phyloP scores from a whole-genome alignment of 805 yeast species.

The Monosporozyma yasuniensis region DNA sequence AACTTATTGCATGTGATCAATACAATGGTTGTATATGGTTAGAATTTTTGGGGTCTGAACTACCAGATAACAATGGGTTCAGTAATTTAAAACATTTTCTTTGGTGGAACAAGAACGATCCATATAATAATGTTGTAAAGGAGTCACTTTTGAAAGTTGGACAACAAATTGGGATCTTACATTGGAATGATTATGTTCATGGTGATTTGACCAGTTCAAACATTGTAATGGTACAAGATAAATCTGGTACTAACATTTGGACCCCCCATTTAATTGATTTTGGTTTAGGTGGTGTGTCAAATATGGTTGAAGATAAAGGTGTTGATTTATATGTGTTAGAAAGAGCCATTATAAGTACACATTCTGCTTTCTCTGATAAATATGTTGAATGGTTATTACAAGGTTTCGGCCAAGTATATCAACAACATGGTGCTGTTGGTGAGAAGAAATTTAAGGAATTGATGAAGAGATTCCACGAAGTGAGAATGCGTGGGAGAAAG shows the following conservation, averaged over 20 bases:
- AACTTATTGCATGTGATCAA: constrained; percentile 66
- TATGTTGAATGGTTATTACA: constrained; percentile 65
- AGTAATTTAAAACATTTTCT: constrained; percentile 66
- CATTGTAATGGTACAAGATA: constrained; percentile 41
- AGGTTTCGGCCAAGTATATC: constrained; percentile 48
- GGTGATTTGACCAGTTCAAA: constrained; percentile 94
- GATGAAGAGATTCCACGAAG: constrained; percentile 63
- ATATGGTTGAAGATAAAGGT: constrained; percentile 82
- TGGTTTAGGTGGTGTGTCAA: constrained; percentile 75
- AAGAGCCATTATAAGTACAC: constrained; percentile 85
- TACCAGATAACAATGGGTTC: constrained; percentile 40
- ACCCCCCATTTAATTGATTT: constrained; percentile 75
- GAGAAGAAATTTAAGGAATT: constrained; percentile 42
- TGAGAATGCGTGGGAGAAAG: constrained; percentile 86
- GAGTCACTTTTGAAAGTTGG: constrained; percentile 51
- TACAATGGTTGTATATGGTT: constrained; percentile 79
- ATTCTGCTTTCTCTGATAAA: constrained; percentile 56
- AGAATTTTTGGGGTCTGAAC: constrained; percentile 58
- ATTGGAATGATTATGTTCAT: constrained; percentile 70
- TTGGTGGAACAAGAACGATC: constrained; percentile 44
- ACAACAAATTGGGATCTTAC: constrained; percentile 56
- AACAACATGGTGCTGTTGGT: constrained; percentile 28
- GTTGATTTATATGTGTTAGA: constrained; percentile 95
- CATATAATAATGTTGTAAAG: constrained; percentile 34
- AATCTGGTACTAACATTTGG: constrained; percentile 18